Percentiles rank a stretch among this genome's conserved stretches.
phyloP scores from a whole-genome alignment of 805 yeast genomes.

The Candida montana region DNA sequence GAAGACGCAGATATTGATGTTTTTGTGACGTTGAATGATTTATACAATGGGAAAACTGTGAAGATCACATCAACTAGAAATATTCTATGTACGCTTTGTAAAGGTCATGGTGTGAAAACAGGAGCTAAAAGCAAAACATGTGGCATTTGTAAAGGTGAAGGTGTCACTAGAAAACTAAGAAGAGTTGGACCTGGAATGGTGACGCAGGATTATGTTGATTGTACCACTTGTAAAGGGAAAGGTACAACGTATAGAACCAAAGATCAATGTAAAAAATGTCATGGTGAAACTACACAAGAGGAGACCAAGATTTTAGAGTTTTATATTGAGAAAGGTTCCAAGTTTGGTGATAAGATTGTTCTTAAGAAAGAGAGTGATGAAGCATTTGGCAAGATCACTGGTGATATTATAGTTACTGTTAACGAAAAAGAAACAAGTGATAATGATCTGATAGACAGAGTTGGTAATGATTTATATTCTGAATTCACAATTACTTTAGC shows the following conservation, averaged over 20 bases:
- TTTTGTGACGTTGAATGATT: slow-evolving; percentile 62
- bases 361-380: slow-evolving; percentile 74
- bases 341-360: slow-evolving; percentile 53
- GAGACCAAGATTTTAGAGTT: slow-evolving; percentile 74
- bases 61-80: slow-evolving; percentile 70
- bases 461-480: slow-evolving; percentile 60
- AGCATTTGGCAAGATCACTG: slow-evolving; percentile 64
- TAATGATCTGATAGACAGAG: slow-evolving; percentile 42
- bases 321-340: slow-evolving; percentile 67
- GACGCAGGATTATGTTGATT: slow-evolving; percentile 54
- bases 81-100: slow-evolving; percentile 65
- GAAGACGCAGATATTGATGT: slow-evolving; percentile 66
- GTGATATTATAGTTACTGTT: slow-evolving; percentile 68
- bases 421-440: slow-evolving; percentile 32
- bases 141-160: slow-evolving; percentile 66
- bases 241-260: slow-evolving; percentile 58
- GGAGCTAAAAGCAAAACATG: slow-evolving; percentile 54
- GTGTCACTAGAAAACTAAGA: slow-evolving; percentile 51
- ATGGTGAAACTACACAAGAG: slow-evolving; percentile 54
- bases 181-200: slow-evolving; percentile 73
- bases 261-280: slow-evolving; percentile 75
- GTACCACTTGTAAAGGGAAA: slow-evolving; percentile 65
- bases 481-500: slow-evolving; percentile 56
- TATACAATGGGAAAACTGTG: slow-evolving; percentile 75
- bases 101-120: slow-evolving; percentile 70